These are phyloP conservation scores for Thelonectria rubi DNA, from an alignment of 2,329 filamentous ascomycete genomes.

Conservation along the genomic window DNA sequence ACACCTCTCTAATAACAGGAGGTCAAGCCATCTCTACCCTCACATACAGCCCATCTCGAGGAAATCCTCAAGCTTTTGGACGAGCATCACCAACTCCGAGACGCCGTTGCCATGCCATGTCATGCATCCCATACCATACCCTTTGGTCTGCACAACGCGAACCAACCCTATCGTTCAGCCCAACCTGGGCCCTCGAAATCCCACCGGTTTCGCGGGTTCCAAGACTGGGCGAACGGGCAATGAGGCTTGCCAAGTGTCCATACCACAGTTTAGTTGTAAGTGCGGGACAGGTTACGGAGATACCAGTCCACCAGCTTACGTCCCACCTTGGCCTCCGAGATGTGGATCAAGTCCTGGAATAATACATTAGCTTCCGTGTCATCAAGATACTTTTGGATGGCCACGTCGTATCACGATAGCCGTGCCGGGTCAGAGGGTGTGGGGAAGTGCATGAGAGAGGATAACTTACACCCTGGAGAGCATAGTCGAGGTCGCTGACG, in stretches of 20 bases:
- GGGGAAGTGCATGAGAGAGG: conserved; percentile 2
- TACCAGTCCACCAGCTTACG: conserved; percentile 99
- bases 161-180: conserved; percentile 37
- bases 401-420: conserved; percentile 33
- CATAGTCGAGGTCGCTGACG: conserved; percentile 95
- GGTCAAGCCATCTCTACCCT: conserved; percentile 37
- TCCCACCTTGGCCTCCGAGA: conserved; percentile 98
- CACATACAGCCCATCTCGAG: conserved; percentile 43
- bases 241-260: conserved; percentile 38
- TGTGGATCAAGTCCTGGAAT: conserved; percentile 89
- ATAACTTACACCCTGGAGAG: conserved; percentile 84
- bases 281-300: conserved; percentile 92
- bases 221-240: conserved; percentile 35
- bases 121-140: conserved; percentile 46
- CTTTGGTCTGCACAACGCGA: conserved; percentile 44
- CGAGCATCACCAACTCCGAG: conserved; percentile 53
- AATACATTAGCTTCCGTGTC: conserved; percentile 35
- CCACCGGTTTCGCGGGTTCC: conserved; percentile 20
- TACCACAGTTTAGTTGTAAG: conserved; percentile 69
- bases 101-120: conserved; percentile 55
- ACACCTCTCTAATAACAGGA: conserved; percentile 34
- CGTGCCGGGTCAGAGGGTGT: conserved; percentile 5
- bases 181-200: conserved; percentile 31
- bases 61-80: conserved; percentile 44
- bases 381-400: conserved; percentile 5